These are phyloP conservation scores for Ilex aquifolium DNA, from an alignment of 257 asterid species.

Conservation along the genomic window DNA sequence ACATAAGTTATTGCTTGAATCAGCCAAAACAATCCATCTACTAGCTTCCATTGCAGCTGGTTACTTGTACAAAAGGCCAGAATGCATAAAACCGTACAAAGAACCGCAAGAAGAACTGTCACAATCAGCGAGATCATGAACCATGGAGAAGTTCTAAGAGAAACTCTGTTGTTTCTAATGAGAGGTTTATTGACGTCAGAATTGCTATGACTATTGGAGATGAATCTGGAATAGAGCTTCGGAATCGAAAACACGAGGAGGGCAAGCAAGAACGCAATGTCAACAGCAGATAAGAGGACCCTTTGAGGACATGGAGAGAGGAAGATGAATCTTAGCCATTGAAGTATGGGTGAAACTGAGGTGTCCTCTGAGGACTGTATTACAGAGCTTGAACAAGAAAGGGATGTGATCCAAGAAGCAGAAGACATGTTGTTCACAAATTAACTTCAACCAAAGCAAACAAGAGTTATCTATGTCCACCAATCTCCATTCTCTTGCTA, in stretches of 20 bases:
- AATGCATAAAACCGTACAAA: conserved; percentile 38
- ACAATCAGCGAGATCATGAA: conserved; percentile 40
- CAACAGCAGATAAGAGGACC: conserved; percentile 36
- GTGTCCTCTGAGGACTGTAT: conserved; percentile 22
- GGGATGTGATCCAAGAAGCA: conserved; percentile 62
- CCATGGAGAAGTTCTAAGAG: conserved; percentile 37
- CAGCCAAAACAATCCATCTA: conserved; percentile 60
- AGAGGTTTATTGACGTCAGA: conserved; percentile 51
- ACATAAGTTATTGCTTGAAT: conserved; percentile 48
- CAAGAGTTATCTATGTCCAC: conserved; percentile 4
- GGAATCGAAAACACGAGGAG: conserved; percentile 36
- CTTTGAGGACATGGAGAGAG: conserved; percentile 93
- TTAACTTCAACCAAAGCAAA: neutral
- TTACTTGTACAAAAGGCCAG: conserved; percentile 22
- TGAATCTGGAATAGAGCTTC: conserved; percentile 44
- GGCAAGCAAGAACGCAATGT: conserved; percentile 42
- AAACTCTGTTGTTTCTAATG: conserved; percentile 28
- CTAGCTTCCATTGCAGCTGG: conserved; percentile 35
- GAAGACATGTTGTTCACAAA: conserved; percentile 22
- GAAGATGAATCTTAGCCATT: conserved; percentile 67
- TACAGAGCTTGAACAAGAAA: conserved; percentile 60
- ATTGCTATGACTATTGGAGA: conserved; percentile 8
- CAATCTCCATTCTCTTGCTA: conserved; percentile 4
- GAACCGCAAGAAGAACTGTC: conserved; percentile 28
- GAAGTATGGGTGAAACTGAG: conserved; percentile 24